Conservation (phyloP, 495 filamentous ascomycete species). For the Penicillium bialowiezense region DNA sequence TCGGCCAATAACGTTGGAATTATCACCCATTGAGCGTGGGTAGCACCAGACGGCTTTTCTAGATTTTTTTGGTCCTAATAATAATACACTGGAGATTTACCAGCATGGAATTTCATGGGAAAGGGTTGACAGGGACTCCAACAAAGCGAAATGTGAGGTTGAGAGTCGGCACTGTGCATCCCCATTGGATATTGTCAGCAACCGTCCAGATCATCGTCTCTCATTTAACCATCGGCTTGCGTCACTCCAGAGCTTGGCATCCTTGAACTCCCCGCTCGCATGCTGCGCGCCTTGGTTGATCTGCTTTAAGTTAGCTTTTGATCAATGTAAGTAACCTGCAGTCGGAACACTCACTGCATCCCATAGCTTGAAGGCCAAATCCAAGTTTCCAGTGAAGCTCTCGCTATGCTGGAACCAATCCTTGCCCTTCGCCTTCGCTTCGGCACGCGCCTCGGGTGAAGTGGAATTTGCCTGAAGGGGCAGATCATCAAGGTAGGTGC, state of each 20-base stretch:
- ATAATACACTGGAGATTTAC: constrained; percentile 27
- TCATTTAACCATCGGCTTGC: constrained; percentile 62
- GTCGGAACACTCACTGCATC: constrained; percentile 58
- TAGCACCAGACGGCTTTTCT: neutral
- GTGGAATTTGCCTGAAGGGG: constrained; percentile 51
- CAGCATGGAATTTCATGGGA: constrained; percentile 1
- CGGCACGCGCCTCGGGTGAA: constrained; percentile 56
- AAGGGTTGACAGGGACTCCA: neutral
- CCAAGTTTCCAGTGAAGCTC: constrained; percentile 72
- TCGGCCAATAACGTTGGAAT: neutral
- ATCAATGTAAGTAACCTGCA: neutral
- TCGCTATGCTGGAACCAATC: constrained; percentile 73
- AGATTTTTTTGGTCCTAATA: constrained; percentile 18
- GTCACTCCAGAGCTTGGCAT: constrained; percentile 60
- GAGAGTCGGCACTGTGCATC: constrained; percentile 15
- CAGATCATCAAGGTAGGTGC: constrained; percentile 88
- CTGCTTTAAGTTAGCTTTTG: constrained; percentile 30
- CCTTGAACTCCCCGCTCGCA: constrained; percentile 61
- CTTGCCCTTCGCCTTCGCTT: constrained; percentile 62
- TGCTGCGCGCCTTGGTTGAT: constrained; percentile 65
- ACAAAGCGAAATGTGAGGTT: constrained; percentile 3
- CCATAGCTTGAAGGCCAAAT: constrained; percentile 79
- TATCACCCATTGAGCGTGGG: neutral
- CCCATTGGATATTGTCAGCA: constrained; percentile 13
- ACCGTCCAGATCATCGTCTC: constrained; percentile 37